phyloP scores from a whole-genome alignment of 2,329 filamentous ascomycete species.

The Neophaeococcomyces aloes region DNA sequence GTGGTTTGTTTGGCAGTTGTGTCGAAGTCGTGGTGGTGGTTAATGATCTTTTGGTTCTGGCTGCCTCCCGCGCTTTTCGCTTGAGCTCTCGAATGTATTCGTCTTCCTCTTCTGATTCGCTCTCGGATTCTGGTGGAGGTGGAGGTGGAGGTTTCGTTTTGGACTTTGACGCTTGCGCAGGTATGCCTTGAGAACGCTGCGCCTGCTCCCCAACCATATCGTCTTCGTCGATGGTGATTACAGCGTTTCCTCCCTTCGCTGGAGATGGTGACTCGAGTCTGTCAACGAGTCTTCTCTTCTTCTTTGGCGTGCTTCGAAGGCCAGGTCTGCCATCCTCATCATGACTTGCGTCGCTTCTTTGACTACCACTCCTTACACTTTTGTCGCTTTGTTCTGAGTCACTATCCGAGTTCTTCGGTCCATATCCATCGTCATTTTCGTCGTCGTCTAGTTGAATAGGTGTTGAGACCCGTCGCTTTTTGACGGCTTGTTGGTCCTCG shows the following conservation, averaged over 20 bases:
- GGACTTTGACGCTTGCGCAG: neutral
- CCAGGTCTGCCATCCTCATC: conserved; percentile 1
- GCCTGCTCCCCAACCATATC: conserved; percentile 8
- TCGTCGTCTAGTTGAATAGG: conserved; percentile 23
- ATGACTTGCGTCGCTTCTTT: neutral
- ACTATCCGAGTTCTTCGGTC: conserved; percentile 1
- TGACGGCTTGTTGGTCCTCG: conserved; percentile 23
- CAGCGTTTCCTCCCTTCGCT: neutral
- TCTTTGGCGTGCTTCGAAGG: conserved; percentile 13
- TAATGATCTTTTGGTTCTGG: conserved; percentile 22
- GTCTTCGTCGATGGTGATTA: conserved; percentile 9
- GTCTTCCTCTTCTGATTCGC: conserved; percentile 26
- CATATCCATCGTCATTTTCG: conserved; percentile 20
- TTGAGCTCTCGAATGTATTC: conserved; percentile 35
- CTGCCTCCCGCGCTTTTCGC: conserved; percentile 33
- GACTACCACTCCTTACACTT: neutral
- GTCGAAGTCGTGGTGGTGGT: neutral
- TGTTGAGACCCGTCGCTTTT: conserved; percentile 23
- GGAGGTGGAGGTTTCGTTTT: conserved; percentile 6
- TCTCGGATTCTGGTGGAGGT: conserved; percentile 12
- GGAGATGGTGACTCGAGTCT: conserved; percentile 4
- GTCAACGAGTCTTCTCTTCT: conserved; percentile 4
- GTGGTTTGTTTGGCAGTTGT: neutral
- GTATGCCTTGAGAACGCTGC: neutral
- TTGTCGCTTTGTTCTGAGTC: neutral